These are phyloP conservation scores for Ascochyta rabiei DNA, from an alignment of 2,329 filamentous ascomycete genomes.

Conservation along the genomic window DNA sequence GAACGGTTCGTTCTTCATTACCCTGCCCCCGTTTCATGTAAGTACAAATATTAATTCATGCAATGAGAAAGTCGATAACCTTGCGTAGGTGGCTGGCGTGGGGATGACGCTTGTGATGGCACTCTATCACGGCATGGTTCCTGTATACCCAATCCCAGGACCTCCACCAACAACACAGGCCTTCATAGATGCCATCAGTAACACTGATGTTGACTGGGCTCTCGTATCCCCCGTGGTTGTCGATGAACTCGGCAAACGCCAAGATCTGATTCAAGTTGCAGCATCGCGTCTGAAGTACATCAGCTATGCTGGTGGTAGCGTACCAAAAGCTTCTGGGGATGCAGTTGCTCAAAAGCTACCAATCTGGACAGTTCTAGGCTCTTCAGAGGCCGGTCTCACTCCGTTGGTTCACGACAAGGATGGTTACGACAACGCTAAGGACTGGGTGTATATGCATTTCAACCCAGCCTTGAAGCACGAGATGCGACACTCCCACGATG, in stretches of 20 bases:
- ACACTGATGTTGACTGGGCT: background rate
- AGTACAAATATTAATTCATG: no score
- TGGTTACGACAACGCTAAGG: no score
- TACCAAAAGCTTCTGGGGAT: background rate
- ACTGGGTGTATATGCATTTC: background rate
- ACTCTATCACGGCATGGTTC: background rate
- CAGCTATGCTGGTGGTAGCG: background rate
- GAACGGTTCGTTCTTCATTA: no score
- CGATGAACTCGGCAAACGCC: background rate
- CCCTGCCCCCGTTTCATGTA: no score
- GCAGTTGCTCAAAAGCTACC: background rate
- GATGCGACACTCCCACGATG: conserved; percentile 14
- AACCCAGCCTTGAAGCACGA: background rate
- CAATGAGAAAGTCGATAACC: background rate
- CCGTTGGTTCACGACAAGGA: no score
- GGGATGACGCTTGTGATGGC: background rate
- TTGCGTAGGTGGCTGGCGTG: background rate
- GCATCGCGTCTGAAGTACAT: background rate
- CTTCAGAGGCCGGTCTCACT: no score
- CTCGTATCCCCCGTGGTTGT: background rate
- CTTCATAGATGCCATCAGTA: background rate
- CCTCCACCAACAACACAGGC: background rate
- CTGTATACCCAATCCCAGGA: background rate
- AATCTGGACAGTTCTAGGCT: no score
- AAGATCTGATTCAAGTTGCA: background rate